Evolutionary conservation across 345 rosid species (phyloP).

Genomic region (Eucalyptus regnans): DNA sequence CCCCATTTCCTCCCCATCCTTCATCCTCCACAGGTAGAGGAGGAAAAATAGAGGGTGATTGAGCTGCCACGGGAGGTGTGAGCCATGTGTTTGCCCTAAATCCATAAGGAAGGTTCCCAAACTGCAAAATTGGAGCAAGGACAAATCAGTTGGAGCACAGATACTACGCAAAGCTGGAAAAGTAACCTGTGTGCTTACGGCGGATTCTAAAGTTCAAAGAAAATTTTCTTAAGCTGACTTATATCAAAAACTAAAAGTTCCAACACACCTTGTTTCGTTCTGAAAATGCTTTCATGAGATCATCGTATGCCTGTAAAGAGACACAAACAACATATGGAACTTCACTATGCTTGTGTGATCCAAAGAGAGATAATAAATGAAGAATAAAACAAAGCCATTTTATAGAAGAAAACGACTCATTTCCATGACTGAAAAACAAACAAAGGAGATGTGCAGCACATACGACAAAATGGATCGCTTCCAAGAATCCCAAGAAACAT

Average conservation of each 20-base stretch:
- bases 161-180: not conserved
- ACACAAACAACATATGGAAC: not conserved
- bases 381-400: not conserved
- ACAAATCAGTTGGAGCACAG: not conserved
- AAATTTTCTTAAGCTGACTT: not conserved
- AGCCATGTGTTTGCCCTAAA: conserved; percentile 99
- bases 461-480: not conserved
- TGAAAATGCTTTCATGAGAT: conserved; percentile 78
- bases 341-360: not conserved
- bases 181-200: not conserved
- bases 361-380: not conserved
- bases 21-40: conserved; percentile 83
- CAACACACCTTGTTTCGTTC: conserved; percentile 83
- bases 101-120: conserved; percentile 97
- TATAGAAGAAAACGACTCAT: not conserved
- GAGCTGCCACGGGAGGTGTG: conserved; percentile 71
- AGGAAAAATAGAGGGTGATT: conserved; percentile 57
- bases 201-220: not conserved
- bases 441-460: not conserved
- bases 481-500: not conserved
- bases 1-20: conserved; percentile 91
- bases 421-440: not conserved
- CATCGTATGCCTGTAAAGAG: conserved; percentile 63
- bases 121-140: conserved; percentile 28
- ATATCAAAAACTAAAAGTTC: not conserved